Evolutionary conservation across 2,329 filamentous ascomycete genomes (phyloP), one percentile per base, ranked within the genome.

Genomic region (Metarhizium guizhouense): DNA sequence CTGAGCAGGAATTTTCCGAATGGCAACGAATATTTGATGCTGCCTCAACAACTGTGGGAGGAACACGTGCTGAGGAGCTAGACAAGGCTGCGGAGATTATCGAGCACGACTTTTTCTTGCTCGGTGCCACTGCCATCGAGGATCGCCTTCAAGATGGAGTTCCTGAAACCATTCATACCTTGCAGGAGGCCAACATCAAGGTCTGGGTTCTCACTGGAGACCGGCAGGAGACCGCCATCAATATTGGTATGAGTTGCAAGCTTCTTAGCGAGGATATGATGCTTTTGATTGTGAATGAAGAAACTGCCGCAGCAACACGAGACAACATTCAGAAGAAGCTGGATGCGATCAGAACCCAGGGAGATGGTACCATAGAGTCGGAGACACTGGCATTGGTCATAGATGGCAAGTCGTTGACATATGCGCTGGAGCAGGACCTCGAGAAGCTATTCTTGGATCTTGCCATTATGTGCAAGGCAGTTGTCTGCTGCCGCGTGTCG

Each of bases 241-340:
- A 99, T 70, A 99, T 99, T 62, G 94, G 95, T 61, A 99, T 99
- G 94, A 96, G 91, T 70, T 99, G 94, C 75, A 97, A 97, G 74
- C 81, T 99, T 52, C 90, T 99, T 58, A 96, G 91, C 62, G 94
- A 99, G 72, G 95, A 99, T 65, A 99, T 99, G 94, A 96, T 94
- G 67, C 80, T 99, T 11, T 76, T 99, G 54, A 96, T 99, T 63
- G 82, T 99, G 66, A 99, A 99, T 66, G 94, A 99, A 68, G 92
- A 97, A 64, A 81, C 76, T 51, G 80, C 90, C 14, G 77, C 80
- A 40, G 88, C 84, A 4, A 97, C 94, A 4, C 81, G 89, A 52
- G 88, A 94, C 66, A 97, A 96, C 64, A 76, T 99, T 30, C 83
- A 89, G 62, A 97, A 96, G 78, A 99, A 99, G 69, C 78, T 95